phyloP scores from a whole-genome alignment of 768 basidiomycete species.

The Crucibulum laeve region DNA sequence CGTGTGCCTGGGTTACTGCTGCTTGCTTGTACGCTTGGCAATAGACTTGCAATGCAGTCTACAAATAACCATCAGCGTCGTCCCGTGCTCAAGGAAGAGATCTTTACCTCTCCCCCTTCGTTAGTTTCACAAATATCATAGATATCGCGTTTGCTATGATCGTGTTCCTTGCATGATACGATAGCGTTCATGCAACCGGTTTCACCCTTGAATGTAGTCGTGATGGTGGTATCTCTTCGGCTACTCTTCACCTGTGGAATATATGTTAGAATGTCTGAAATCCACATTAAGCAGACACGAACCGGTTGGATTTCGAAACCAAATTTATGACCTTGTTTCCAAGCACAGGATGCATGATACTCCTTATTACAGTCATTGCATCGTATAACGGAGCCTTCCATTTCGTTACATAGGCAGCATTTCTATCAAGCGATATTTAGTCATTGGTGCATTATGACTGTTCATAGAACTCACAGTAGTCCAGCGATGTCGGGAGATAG shows the following conservation, averaged over 20 bases:
- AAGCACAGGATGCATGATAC: slow-evolving; percentile 90
- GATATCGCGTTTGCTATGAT: slow-evolving; percentile 57
- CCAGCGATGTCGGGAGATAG: slow-evolving; percentile 70
- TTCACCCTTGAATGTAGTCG: slow-evolving; percentile 73
- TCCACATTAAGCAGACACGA: slow-evolving; percentile 20
- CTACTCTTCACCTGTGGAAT: slow-evolving; percentile 66
- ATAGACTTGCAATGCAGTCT: slow-evolving; percentile 92
- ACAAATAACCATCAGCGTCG: slow-evolving; percentile 3
- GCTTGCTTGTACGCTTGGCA: slow-evolving; percentile 83
- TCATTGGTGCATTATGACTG: neutral
- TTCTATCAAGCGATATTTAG: slow-evolving; percentile 33
- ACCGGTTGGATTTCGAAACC: slow-evolving; percentile 91
- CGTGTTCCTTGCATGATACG: slow-evolving; percentile 77
- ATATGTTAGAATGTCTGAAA: neutral
- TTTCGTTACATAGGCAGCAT: slow-evolving; percentile 70
- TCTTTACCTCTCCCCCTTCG: slow-evolving; percentile 71
- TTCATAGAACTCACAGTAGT: slow-evolving; percentile 47
- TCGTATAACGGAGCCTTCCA: slow-evolving; percentile 74
- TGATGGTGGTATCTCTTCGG: slow-evolving; percentile 60
- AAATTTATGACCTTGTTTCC: slow-evolving; percentile 77
- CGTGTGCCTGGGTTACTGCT: slow-evolving; percentile 67
- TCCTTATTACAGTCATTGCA: slow-evolving; percentile 80
- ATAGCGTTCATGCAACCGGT: slow-evolving; percentile 76
- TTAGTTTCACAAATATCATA: slow-evolving; percentile 86
- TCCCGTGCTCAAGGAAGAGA: neutral